Evolutionary conservation across 371 early-diverging fungal species (phyloP).

Genomic region (Mortierella sp.): DNA sequence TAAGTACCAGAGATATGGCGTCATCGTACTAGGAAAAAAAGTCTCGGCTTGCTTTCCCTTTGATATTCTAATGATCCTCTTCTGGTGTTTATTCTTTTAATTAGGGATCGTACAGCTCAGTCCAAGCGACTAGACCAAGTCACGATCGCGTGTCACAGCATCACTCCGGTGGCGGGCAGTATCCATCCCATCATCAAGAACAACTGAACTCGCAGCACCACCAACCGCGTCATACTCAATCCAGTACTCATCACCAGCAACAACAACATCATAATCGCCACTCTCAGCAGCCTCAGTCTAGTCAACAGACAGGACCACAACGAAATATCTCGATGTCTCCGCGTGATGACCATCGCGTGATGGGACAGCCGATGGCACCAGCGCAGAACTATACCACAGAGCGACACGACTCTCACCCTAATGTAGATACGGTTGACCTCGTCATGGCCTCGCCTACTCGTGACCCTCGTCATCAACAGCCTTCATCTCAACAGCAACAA

Average conservation of each 20-base stretch:
- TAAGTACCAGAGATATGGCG: too few relatives aligned
- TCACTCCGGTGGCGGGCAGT: background rate
- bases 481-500: background rate
- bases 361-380: slow-evolving; percentile 13
- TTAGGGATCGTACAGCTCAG: slow-evolving; percentile 15
- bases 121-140: slow-evolving; percentile 1
- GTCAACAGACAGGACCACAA: too few relatives aligned
- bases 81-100: background rate
- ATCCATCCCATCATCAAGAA: background rate
- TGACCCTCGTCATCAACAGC: slow-evolving; percentile 1
- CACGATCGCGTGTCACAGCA: slow-evolving; percentile 17
- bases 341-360: slow-evolving; percentile 31
- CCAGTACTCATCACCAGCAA: slow-evolving; percentile 7
- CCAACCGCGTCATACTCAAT: slow-evolving; percentile 1
- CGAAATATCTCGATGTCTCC: slow-evolving; percentile 42
- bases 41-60: too few relatives aligned
- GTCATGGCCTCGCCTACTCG: slow-evolving; percentile 27
- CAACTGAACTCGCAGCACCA: background rate
- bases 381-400: slow-evolving; percentile 1
- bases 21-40: too few relatives aligned
- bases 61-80: too few relatives aligned
- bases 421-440: slow-evolving; percentile 22
- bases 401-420: slow-evolving; percentile 13
- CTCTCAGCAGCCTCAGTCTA: slow-evolving; percentile 13
- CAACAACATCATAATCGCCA: slow-evolving; percentile 9